Evolutionary conservation across 1,284 basidiomycete species (phyloP).

Genomic region (Rhodotorula sp.): DNA sequence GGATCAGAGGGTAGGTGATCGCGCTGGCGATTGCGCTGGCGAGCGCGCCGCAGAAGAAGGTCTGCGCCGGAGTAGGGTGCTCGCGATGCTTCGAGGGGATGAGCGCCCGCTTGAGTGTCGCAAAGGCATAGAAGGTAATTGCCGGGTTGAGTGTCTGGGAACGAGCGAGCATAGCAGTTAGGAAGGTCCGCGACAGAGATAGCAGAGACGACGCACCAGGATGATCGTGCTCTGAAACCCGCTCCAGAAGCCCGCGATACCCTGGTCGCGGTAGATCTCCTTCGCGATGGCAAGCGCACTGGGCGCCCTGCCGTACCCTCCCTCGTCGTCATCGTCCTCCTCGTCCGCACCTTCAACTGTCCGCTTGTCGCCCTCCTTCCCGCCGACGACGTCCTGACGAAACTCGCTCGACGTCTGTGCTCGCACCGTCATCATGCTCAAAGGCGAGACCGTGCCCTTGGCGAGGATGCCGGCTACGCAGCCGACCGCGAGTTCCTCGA

Average conservation of each 20-base stretch:
- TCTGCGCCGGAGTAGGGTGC: constrained; percentile 50
- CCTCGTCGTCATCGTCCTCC: constrained; percentile 48
- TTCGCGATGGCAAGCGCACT: constrained; percentile 46
- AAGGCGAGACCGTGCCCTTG: constrained; percentile 54
- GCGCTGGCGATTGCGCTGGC: constrained; percentile 52
- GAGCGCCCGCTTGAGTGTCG: constrained; percentile 48
- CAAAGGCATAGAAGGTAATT: constrained; percentile 54
- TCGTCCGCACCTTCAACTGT: constrained; percentile 43
- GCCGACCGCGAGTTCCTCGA: constrained; percentile 55
- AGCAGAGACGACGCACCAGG: constrained; percentile 42
- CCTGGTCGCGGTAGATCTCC: constrained; percentile 52
- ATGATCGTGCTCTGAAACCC: constrained; percentile 51
- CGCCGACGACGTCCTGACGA: constrained; percentile 28
- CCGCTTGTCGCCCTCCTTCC: constrained; percentile 22
- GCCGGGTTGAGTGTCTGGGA: constrained; percentile 50
- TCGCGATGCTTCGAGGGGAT: constrained; percentile 47
- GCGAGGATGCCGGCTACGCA: constrained; percentile 54
- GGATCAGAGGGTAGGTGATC: constrained; percentile 40
- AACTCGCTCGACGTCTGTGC: constrained; percentile 50
- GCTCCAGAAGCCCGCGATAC: constrained; percentile 51
- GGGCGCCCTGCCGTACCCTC: constrained; percentile 46
- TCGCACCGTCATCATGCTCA: constrained; percentile 56
- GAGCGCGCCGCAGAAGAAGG: constrained; percentile 54
- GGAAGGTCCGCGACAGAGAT: constrained; percentile 18
- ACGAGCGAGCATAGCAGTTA: neutral